Percentiles rank a stretch among this genome's conserved stretches.
Evolutionary conservation across 225 moss, liverwort and hornwort genomes (phyloP).

Genomic region (Bryoerythrophyllum caledonicum): DNA sequence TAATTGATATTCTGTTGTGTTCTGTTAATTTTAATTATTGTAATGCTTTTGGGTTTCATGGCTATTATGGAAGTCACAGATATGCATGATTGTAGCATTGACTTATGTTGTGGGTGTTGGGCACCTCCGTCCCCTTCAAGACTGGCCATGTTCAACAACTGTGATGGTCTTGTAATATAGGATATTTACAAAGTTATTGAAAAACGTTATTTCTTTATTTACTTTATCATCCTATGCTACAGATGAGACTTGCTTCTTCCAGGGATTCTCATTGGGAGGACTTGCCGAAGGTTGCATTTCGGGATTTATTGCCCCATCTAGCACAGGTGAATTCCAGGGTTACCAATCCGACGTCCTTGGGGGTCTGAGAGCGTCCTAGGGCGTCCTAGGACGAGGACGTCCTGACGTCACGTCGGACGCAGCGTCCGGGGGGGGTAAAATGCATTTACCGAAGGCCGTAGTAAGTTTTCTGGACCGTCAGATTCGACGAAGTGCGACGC

Average conservation of each 20-base stretch:
- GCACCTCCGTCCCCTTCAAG: not conserved
- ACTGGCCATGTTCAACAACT: not conserved
- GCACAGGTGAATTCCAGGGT: conserved; percentile 68
- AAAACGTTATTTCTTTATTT: not conserved
- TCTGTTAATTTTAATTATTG: not conserved
- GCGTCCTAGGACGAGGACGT: too few species aligned
- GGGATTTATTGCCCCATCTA: conserved; percentile 75
- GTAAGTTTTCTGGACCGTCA: too few species aligned
- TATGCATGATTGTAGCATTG: not conserved
- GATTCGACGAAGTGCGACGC: too few species aligned
- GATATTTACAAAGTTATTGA: not conserved
- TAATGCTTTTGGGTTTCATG: not conserved
- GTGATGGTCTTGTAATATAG: not conserved
- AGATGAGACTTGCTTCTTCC: conserved; percentile 62
- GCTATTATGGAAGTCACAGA: not conserved
- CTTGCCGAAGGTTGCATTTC: conserved; percentile 86
- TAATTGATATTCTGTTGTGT: not conserved
- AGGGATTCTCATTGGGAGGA: conserved; percentile 70
- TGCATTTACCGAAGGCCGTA: too few species aligned
- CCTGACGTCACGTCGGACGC: too few species aligned
- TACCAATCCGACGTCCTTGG: too few species aligned
- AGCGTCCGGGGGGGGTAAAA: too few species aligned
- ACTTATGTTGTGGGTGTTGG: not conserved
- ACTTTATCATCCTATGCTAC: conserved; percentile 4
- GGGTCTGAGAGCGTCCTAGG: too few species aligned